Conservation (phyloP, 345 rosid genomes). For the Garcia nutans region DNA sequence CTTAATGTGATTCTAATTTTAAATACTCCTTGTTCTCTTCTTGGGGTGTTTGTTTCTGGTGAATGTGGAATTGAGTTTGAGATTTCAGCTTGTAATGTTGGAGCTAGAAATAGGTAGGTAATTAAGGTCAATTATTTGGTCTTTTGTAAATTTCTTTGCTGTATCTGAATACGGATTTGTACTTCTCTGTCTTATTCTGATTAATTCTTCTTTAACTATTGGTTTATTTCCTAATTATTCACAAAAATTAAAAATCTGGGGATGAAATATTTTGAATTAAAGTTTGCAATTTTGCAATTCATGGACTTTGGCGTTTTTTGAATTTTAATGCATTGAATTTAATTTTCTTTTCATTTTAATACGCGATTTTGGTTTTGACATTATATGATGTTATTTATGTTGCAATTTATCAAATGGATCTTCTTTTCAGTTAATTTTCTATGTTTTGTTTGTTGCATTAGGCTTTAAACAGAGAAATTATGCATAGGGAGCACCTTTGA, state of each 20-base stretch:
- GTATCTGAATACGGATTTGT: constrained; percentile 16
- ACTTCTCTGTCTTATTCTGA: not conserved
- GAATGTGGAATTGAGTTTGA: constrained; percentile 18
- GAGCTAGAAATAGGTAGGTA: not conserved
- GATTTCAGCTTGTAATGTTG: constrained; percentile 21
- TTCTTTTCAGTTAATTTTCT: constrained; percentile 12
- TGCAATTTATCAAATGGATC: constrained; percentile 15
- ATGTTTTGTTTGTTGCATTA: constrained; percentile 19
- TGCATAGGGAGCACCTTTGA: constrained; percentile 12
- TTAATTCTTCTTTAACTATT: not conserved
- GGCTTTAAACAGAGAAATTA: constrained; percentile 25
- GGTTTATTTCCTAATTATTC: not conserved
- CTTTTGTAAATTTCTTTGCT: constrained; percentile 10
- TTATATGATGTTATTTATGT: not conserved
- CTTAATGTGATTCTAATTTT: not conserved
- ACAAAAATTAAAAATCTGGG: constrained; percentile 6
- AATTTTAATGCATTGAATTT: not conserved
- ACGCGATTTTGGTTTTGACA: not conserved
- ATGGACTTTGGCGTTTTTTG: constrained; percentile 11
- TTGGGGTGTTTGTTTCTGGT: not conserved
- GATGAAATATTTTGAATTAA: constrained; percentile 8
- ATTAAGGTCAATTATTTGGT: constrained; percentile 6
- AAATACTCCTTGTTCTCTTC: not conserved
- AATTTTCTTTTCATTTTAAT: not conserved
- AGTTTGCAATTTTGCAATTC: constrained; percentile 14